These are phyloP conservation scores for Eimeria acervulina DNA, from an alignment of 169 alveolate species.

Conservation along the genomic window DNA sequence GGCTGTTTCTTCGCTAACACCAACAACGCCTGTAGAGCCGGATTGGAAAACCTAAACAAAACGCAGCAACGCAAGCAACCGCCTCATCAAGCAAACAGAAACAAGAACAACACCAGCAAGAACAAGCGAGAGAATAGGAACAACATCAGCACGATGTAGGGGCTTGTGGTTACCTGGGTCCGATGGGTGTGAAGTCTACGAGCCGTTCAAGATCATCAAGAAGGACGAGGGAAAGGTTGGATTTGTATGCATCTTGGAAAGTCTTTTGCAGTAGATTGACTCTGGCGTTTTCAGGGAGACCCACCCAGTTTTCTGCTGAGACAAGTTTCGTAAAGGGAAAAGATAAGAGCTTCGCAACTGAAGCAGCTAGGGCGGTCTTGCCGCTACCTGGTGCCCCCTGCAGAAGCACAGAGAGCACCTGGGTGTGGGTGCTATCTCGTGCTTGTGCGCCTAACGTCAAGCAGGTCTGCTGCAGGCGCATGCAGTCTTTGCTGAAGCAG, in stretches of 20 bases:
- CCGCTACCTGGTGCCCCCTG: constrained; percentile 97
- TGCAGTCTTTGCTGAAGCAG: constrained; percentile 94
- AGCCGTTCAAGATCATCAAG: constrained; percentile 98
- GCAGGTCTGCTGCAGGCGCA: constrained; percentile 91
- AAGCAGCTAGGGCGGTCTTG: constrained; percentile 98
- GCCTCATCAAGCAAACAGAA: not conserved
- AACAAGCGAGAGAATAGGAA: too few species aligned
- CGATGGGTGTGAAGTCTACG: constrained; percentile 98
- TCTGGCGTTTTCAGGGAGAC: constrained; percentile 91
- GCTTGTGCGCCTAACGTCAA: constrained; percentile 89
- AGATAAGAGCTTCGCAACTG: constrained; percentile 95
- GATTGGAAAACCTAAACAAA: constrained; percentile 94
- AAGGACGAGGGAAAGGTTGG: constrained; percentile 96
- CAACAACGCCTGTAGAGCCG: constrained; percentile 97
- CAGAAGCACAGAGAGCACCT: constrained; percentile 95
- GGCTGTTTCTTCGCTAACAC: constrained; percentile 98
- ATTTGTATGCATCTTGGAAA: constrained; percentile 99
- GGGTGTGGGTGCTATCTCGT: constrained; percentile 92
- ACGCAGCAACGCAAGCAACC: not conserved
- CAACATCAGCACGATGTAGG: not conserved
- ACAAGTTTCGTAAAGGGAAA: constrained; percentile 98
- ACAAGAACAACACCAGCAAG: not conserved
- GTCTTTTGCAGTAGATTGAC: constrained; percentile 95
- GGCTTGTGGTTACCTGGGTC: constrained; percentile 92
- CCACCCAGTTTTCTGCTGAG: constrained; percentile 98